A percentile compares a stretch with the other conserved stretches of the same genome.
Evolutionary conservation across 2,329 filamentous ascomycete species (phyloP).

Genomic region (Fonsecaea monophora): DNA sequence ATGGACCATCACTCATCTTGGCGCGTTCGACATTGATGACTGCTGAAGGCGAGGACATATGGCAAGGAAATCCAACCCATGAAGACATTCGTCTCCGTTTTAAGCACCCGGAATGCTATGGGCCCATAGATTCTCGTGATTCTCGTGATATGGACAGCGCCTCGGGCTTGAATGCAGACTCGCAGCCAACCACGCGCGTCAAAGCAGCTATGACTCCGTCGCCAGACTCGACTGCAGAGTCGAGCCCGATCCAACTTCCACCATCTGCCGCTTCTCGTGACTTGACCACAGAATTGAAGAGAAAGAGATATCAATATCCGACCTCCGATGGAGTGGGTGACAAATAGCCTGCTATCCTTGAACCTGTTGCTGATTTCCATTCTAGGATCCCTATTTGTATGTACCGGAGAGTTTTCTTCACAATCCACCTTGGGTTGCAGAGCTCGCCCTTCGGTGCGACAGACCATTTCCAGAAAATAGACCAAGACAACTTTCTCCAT

Average conservation of each 20-base stretch:
- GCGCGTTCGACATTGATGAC: not conserved
- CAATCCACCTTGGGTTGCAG: conserved; percentile 19
- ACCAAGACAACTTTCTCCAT: not conserved
- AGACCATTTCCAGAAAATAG: conserved; percentile 5
- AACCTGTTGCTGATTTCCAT: not conserved
- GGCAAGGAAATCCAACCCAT: conserved; percentile 23
- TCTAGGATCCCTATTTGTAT: not conserved
- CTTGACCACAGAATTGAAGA: not conserved
- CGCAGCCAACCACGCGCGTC: not conserved
- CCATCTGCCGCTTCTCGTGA: not conserved
- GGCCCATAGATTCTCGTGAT: not conserved
- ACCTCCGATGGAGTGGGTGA: conserved; percentile 2
- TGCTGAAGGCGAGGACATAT: conserved; percentile 6
- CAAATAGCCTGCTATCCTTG: not conserved
- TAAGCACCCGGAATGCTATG: not conserved
- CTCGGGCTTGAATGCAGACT: conserved; percentile 1
- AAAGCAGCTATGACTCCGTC: conserved; percentile 1
- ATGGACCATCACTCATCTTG: not conserved
- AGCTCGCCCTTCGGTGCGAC: conserved; percentile 19
- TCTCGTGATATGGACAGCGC: conserved; percentile 1
- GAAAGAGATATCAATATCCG: not conserved
- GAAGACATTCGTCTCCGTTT: conserved; percentile 26
- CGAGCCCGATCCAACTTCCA: not conserved
- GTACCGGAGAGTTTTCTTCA: not conserved
- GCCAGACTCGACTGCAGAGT: not conserved